phyloP scores from a whole-genome alignment of 1,284 basidiomycete species.

The Lignosus rhinocerotis region DNA sequence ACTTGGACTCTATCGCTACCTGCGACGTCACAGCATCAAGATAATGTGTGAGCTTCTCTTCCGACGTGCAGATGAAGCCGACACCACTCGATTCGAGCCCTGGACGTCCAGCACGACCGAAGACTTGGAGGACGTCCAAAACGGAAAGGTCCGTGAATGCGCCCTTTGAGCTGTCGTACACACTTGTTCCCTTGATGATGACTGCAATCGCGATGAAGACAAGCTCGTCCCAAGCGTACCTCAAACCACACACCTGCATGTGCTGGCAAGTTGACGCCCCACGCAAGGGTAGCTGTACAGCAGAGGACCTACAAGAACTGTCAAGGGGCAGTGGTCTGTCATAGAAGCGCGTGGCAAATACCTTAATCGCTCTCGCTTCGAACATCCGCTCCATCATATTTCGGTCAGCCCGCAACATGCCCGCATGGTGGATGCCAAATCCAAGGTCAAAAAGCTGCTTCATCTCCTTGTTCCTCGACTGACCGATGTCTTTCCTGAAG shows the following conservation, averaged over 20 bases:
- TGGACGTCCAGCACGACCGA: slow-evolving; percentile 96
- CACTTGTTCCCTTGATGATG: slow-evolving; percentile 97
- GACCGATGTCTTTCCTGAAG: slow-evolving; percentile 79
- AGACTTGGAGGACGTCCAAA: slow-evolving; percentile 95
- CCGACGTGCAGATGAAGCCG: slow-evolving; percentile 94
- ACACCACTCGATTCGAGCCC: slow-evolving; percentile 95
- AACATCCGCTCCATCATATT: slow-evolving; percentile 98
- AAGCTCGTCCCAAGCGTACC: not conserved
- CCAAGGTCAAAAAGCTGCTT: slow-evolving; percentile 91
- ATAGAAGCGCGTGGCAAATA: slow-evolving; percentile 29
- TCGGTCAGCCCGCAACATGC: slow-evolving; percentile 94
- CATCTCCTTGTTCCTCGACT: slow-evolving; percentile 95
- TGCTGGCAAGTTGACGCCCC: slow-evolving; percentile 99
- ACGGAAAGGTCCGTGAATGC: slow-evolving; percentile 93
- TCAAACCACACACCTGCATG: slow-evolving; percentile 75
- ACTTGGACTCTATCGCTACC: slow-evolving; percentile 98
- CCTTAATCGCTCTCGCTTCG: slow-evolving; percentile 89
- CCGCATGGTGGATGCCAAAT: slow-evolving; percentile 98
- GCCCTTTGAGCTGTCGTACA: slow-evolving; percentile 90
- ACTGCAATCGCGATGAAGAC: slow-evolving; percentile 44
- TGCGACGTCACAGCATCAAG: slow-evolving; percentile 88
- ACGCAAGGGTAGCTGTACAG: slow-evolving; percentile 97
- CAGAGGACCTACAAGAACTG: slow-evolving; percentile 77
- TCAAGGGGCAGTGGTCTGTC: slow-evolving; percentile 6
- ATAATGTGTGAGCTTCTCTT: slow-evolving; percentile 94